Evolutionary conservation across 352 stramenopile species (phyloP).

Genomic region (Phytopythium aichiense): DNA sequence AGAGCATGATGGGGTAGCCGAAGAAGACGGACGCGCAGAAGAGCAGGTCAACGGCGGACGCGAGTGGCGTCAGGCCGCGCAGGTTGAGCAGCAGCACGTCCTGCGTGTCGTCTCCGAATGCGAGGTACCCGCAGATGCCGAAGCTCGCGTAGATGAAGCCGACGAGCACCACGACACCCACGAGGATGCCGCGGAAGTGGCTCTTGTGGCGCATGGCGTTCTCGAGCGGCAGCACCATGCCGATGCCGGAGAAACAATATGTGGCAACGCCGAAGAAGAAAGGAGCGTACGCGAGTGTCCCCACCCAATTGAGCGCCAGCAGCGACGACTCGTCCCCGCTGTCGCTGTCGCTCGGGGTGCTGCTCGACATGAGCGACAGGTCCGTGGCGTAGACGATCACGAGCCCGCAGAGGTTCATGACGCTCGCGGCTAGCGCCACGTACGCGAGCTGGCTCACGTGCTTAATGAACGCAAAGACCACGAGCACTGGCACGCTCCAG

Average conservation of each 20-base stretch:
- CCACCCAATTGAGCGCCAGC: constrained; percentile 46
- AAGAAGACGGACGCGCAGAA: constrained; percentile 88
- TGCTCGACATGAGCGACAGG: constrained; percentile 48
- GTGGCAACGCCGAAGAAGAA: constrained; percentile 89
- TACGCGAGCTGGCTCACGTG: constrained; percentile 87
- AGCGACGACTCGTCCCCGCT: constrained; percentile 14
- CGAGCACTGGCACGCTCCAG: constrained; percentile 52
- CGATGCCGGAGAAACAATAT: constrained; percentile 90
- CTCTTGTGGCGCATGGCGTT: constrained; percentile 74
- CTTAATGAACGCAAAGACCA: constrained; percentile 76
- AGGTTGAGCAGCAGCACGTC: constrained; percentile 92
- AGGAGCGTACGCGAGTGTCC: constrained; percentile 54
- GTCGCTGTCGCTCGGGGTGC: background rate
- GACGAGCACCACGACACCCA: constrained; percentile 70
- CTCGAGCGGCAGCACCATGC: constrained; percentile 87
- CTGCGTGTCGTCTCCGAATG: constrained; percentile 73
- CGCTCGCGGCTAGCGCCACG: constrained; percentile 85
- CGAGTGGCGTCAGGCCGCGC: constrained; percentile 35
- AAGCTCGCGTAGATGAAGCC: constrained; percentile 87
- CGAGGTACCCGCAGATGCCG: constrained; percentile 81
- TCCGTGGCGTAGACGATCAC: constrained; percentile 84
- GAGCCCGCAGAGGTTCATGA: constrained; percentile 86
- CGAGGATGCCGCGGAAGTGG: constrained; percentile 72
- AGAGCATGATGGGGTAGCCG: constrained; percentile 93
- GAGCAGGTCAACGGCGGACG: constrained; percentile 82